These are phyloP conservation scores for Rhodotorula sp. DNA, from an alignment of 1,284 basidiomycete species.

Conservation along the genomic window DNA sequence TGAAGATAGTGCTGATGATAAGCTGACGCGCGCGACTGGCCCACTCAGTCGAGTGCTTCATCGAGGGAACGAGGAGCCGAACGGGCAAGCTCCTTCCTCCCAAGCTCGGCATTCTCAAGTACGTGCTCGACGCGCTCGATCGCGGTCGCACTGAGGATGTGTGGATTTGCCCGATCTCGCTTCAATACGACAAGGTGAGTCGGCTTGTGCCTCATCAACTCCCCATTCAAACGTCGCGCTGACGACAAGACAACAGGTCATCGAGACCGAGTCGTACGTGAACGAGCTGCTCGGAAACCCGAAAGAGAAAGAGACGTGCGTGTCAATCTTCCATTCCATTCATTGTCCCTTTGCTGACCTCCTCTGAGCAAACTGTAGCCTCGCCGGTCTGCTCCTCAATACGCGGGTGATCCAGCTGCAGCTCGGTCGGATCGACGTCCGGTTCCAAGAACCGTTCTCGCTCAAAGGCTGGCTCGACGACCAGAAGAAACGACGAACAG, in stretches of 20 bases:
- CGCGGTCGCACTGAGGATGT: constrained; percentile 48
- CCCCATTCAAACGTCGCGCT: constrained; percentile 41
- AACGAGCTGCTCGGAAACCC: constrained; percentile 51
- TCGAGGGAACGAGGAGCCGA: constrained; percentile 50
- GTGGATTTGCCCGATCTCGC: constrained; percentile 49
- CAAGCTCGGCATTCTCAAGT: constrained; percentile 52
- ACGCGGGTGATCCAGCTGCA: constrained; percentile 47
- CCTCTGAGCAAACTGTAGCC: background rate
- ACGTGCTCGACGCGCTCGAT: constrained; percentile 48
- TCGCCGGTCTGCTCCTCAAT: constrained; percentile 48
- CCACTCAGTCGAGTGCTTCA: constrained; percentile 33
- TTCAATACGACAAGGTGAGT: constrained; percentile 51
- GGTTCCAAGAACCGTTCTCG: constrained; percentile 52
- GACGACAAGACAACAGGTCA: constrained; percentile 38
- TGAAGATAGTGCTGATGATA: too few relatives aligned
- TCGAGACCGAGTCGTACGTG: constrained; percentile 51
- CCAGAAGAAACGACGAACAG: constrained; percentile 42
- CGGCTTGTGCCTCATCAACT: too few relatives aligned
- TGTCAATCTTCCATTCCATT: background rate
- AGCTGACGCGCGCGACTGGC: background rate
- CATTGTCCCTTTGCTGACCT: too few relatives aligned
- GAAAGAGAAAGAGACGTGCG: constrained; percentile 50
- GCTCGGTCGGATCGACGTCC: constrained; percentile 51
- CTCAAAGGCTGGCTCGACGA: constrained; percentile 48
- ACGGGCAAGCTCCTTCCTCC: constrained; percentile 51